Conservation (phyloP, 257 asterid genomes). For the Ophiorrhiza pumila region DNA sequence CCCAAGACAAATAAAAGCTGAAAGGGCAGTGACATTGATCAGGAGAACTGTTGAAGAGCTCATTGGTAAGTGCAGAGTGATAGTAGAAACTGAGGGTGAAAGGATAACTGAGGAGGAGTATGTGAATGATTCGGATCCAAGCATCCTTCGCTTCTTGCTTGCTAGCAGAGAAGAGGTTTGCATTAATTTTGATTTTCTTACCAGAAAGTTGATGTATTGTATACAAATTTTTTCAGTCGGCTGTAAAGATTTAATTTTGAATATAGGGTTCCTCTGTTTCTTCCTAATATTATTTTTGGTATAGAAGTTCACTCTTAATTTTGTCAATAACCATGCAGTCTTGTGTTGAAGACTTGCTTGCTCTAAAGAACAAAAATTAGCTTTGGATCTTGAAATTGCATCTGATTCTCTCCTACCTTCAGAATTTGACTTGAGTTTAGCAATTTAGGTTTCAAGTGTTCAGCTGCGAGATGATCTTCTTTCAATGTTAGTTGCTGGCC, state of each 20-base stretch:
- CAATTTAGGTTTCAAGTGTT: slow-evolving; percentile 70
- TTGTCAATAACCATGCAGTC: not conserved
- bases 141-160: slow-evolving; percentile 94
- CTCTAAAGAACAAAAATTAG: not conserved
- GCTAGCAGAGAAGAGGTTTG: slow-evolving; percentile 97
- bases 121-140: slow-evolving; percentile 82
- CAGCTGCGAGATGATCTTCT: slow-evolving; percentile 92
- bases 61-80: slow-evolving; percentile 71
- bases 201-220: not conserved
- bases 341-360: not conserved
- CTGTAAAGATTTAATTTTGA: not conserved
- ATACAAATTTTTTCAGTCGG: not conserved
- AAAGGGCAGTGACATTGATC: slow-evolving; percentile 68
- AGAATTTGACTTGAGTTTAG: slow-evolving; percentile 5
- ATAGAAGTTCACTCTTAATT: not conserved
- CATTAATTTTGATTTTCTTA: slow-evolving; percentile 10
- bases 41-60: slow-evolving; percentile 87
- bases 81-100: slow-evolving; percentile 91
- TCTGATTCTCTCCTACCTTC: not conserved
- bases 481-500: slow-evolving; percentile 99
- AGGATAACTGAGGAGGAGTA: slow-evolving; percentile 85
- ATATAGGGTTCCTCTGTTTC: not conserved
- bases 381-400: not conserved
- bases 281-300: not conserved
- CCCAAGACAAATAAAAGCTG: slow-evolving; percentile 92